phyloP scores from a whole-genome alignment of 2,329 filamentous ascomycete species.

The Thielaviopsis populi region DNA sequence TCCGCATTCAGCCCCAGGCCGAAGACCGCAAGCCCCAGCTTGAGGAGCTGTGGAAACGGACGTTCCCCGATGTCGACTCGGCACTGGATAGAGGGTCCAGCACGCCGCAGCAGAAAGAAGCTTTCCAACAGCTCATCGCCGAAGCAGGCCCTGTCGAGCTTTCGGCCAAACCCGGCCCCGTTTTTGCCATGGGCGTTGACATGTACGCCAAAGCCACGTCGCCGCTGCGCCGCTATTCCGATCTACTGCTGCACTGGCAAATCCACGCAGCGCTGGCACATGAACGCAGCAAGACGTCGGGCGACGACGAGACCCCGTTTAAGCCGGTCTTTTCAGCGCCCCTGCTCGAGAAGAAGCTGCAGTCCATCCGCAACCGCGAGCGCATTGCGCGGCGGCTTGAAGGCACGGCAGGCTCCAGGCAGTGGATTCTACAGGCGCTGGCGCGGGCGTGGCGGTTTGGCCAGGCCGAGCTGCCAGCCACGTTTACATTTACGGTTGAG shows the following conservation, averaged over 20 bases:
- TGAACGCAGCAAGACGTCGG: conserved; percentile 24
- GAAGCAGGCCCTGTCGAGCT: conserved; percentile 36
- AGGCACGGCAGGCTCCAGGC: conserved; percentile 29
- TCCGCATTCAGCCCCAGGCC: conserved; percentile 31
- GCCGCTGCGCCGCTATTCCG: conserved; percentile 48
- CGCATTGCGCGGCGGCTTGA: conserved; percentile 32
- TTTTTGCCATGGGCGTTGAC: conserved; percentile 42
- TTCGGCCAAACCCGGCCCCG: conserved; percentile 36
- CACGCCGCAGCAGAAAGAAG: conserved; percentile 2
- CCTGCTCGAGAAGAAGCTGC: conserved; percentile 32
- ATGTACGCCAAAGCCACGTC: conserved; percentile 51
- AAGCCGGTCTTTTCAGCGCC: background rate
- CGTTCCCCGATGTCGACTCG: conserved; percentile 11
- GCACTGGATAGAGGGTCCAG: background rate
- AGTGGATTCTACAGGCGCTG: conserved; percentile 46
- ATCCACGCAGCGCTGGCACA: conserved; percentile 42
- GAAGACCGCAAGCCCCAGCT: conserved; percentile 24
- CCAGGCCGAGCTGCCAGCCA: conserved; percentile 33
- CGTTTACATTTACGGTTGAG: conserved; percentile 34
- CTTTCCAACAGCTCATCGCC: conserved; percentile 22
- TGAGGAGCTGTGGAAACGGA: conserved; percentile 24
- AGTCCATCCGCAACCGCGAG: conserved; percentile 38
- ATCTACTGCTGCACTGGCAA: conserved; percentile 52
- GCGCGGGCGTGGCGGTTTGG: conserved; percentile 43
- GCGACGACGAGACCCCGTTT: conserved; percentile 14